Evolutionary conservation across 1,139 yeast species (phyloP), one percentile per base, ranked within the genome.

Genomic region (Saccharomyces hybrid): DNA sequence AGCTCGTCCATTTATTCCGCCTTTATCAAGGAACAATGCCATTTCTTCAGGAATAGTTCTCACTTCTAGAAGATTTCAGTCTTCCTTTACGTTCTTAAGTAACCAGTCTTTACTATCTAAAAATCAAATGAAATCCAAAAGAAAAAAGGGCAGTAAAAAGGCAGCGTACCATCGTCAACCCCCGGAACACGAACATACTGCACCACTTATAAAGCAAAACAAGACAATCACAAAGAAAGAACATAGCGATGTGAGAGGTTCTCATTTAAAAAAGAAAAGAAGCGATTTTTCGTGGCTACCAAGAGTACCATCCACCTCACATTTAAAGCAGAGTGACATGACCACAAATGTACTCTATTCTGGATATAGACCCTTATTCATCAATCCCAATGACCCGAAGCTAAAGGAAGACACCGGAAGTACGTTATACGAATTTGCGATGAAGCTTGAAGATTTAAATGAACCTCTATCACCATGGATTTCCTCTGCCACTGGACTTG

Each of bases 401-500:
- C 44, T 38, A 52, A 51, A 26, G 38, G 46, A 29, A 31, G 55
- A 50, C 13, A 52, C 50, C 4, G 52, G 55, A 2, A 55, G 59
- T 42, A 64, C 64, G 3, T 53, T 67, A 5, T 66, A 63, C 50
- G 69, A 67, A 47, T 60, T 67, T 54, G 67, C 69, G 3, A 66
- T 67, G 69, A 61, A 64, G 41, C 54, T 66, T 41, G 69, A 67
- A 28, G 65, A 61, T 27, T 55, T 66, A 3, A 57, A 63, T 25
- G 63, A 60, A 27, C 65, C 64, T 5, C n/a, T 51, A n/a, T 53
- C 60, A 23, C 64, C 66, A 2, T 68, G 70, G 71, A 55, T 54
- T 29, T 54, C 59, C 19, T 61, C 68, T 23, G 70, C 72, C 2
- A 67, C 73, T 0, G 72, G 71, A 3, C 51, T 61, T 28, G 71